phyloP scores from a whole-genome alignment of 495 filamentous ascomycete species.

The Venustampulla echinocandica region DNA sequence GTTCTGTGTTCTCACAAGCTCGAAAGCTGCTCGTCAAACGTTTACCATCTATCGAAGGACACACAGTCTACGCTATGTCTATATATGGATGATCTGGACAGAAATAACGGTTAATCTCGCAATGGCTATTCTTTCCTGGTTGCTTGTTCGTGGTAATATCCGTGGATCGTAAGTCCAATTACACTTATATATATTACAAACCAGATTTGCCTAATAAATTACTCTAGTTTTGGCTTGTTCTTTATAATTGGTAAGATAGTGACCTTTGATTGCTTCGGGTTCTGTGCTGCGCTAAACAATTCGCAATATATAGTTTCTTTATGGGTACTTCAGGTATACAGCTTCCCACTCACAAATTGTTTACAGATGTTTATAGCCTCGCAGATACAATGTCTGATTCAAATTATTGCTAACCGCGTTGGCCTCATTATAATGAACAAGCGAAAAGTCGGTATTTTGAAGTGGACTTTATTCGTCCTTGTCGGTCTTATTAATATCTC shows the following conservation, averaged over 20 bases:
- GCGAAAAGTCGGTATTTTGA: neutral
- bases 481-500: neutral
- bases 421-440: neutral
- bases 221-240: constrained; percentile 9
- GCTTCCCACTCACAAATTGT: too few relatives aligned
- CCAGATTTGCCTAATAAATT: too few relatives aligned
- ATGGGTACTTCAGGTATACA: constrained; percentile 27
- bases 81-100: constrained; percentile 14
- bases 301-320: neutral
- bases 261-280: too few relatives aligned
- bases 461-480: neutral
- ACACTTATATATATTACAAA: too few relatives aligned
- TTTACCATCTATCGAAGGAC: too few relatives aligned
- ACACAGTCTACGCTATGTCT: constrained; percentile 5
- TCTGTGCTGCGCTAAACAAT: too few relatives aligned
- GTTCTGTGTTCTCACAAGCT: constrained; percentile 33
- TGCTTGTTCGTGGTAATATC: constrained; percentile 1
- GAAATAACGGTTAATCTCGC: constrained; percentile 5
- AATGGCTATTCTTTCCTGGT: constrained; percentile 5
- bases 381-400: neutral
- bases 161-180: too few relatives aligned
- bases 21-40: constrained; percentile 24
- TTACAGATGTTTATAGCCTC: too few relatives aligned
- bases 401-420: neutral
- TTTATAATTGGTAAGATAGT: constrained; percentile 6